Evolutionary conservation across 495 filamentous ascomycete species (phyloP), one percentile per base, ranked within the genome.

Genomic region (Daldinia loculata): DNA sequence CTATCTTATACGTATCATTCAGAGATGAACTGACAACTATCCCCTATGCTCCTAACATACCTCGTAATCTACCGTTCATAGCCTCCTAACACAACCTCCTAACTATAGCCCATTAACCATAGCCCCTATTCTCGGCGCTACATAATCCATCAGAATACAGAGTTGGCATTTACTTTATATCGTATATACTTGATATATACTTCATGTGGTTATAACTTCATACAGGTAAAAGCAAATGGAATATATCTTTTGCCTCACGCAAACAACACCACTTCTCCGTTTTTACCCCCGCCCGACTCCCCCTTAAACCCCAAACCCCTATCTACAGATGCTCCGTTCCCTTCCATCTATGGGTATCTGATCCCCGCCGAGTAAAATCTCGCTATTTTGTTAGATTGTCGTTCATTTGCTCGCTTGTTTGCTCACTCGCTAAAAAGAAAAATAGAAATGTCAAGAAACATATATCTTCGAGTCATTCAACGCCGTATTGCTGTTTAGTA

Each of bases 321-420:
- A 65, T 73, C 61, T 73, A 73, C 70, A 69, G 22, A 73, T 67
- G 60, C 65, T 57, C 70, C 65, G 27, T 65, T 59, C 26, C 22
- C 43, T 39, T 32, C 61, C 61, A 65, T 73, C 70, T 73, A 73
- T 73, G 66, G 66, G 66, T 73, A 73, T 73, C 24, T 62, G 22
- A 27, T 63, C 61, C 61, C 39, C 2, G 19, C 39, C 52, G 26
- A 56, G 39, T 57, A 68, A 39, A 53, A 17, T 27, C 50, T 17
- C 22, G 52, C 30, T 60, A 34, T 57, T 63, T 66, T 63, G n/a
- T 67, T 60, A 57, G 41, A 19, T 17, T 30, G 17, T 56, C 36
- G 7, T 51, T 48, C 52, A 24, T 34, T 56, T 52, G 38, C 38
- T 56, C 51, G 45, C 22, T 61, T 64, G 45, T 27, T 45, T 30